These are phyloP conservation scores for Diaporthe citri DNA, from an alignment of 2,329 filamentous ascomycete species.

Conservation along the genomic window DNA sequence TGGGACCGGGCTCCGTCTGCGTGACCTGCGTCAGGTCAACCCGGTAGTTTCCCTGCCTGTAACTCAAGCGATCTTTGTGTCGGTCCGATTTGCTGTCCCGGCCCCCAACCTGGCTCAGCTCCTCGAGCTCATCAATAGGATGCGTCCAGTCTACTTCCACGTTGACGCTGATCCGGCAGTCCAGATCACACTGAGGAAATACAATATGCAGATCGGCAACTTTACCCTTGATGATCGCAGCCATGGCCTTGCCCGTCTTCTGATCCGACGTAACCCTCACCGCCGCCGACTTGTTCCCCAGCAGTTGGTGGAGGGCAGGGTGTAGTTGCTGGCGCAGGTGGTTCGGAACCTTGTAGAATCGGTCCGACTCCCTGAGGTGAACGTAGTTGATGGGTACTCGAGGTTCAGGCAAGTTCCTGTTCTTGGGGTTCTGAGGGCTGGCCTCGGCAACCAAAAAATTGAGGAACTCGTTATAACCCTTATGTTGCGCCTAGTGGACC, in stretches of 20 bases:
- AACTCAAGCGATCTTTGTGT: conserved; percentile 91
- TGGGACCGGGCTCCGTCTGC: conserved; percentile 51
- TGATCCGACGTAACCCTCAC: conserved; percentile 84
- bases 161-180: conserved; percentile 95
- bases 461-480: conserved; percentile 84
- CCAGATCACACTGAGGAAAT: conserved; percentile 81
- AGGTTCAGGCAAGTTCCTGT: conserved; percentile 51
- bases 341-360: conserved; percentile 81
- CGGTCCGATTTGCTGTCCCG: conserved; percentile 68
- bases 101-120: conserved; percentile 48
- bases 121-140: conserved; percentile 68
- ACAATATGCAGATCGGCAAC: conserved; percentile 89
- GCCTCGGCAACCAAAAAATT: conserved; percentile 76
- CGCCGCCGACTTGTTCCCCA: conserved; percentile 67
- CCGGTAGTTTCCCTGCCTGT: conserved; percentile 88
- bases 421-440: conserved; percentile 64
- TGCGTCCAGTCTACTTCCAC: conserved; percentile 92
- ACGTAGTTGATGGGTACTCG: conserved; percentile 81
- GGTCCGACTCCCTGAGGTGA: conserved; percentile 86
- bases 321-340: conserved; percentile 72
- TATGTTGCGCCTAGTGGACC: conserved; percentile 78
- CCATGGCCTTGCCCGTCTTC: conserved; percentile 76
- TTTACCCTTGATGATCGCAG: conserved; percentile 92
- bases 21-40: conserved; percentile 95
- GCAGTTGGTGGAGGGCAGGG: conserved; percentile 71